These are phyloP conservation scores for Eurotiales sp. DNA, from an alignment of 2,329 filamentous ascomycete species.

Conservation along the genomic window DNA sequence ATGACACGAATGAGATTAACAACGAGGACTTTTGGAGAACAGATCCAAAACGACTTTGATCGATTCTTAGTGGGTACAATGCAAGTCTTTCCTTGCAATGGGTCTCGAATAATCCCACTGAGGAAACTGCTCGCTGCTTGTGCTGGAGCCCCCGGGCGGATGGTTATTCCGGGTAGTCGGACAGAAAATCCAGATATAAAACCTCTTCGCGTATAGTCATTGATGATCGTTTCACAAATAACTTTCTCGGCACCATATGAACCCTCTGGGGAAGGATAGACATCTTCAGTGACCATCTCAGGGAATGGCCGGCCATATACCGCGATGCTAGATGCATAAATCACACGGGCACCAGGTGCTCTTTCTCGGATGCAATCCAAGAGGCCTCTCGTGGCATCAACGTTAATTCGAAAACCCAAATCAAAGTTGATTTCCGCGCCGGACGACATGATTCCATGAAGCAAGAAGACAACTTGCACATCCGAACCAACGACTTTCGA, in stretches of 20 bases:
- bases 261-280: conserved; percentile 57
- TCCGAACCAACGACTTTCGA: conserved; percentile 37
- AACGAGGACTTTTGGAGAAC: conserved; percentile 51
- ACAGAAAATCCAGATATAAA: conserved; percentile 57
- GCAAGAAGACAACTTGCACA: conserved; percentile 55
- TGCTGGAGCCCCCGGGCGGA: conserved; percentile 58
- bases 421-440: conserved; percentile 61
- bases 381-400: conserved; percentile 55
- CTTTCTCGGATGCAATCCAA: conserved; percentile 51
- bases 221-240: conserved; percentile 59
- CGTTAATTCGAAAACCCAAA: conserved; percentile 57
- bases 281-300: conserved; percentile 47
- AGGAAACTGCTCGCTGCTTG: conserved; percentile 62
- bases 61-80: conserved; percentile 51
- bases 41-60: conserved; percentile 52
- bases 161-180: conserved; percentile 60
- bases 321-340: conserved; percentile 61
- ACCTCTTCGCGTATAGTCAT: conserved; percentile 59
- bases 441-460: conserved; percentile 66
- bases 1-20: conserved; percentile 53
- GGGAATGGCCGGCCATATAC: conserved; percentile 60
- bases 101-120: conserved; percentile 62
- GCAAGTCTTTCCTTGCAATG: conserved; percentile 53
- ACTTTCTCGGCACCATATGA: conserved; percentile 63
- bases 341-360: conserved; percentile 54